A percentile compares a stretch with the other conserved stretches of the same genome.
These are phyloP conservation scores for Kodamaea fungicola DNA, from an alignment of 1,139 yeast genomes.

Conservation along the genomic window DNA sequence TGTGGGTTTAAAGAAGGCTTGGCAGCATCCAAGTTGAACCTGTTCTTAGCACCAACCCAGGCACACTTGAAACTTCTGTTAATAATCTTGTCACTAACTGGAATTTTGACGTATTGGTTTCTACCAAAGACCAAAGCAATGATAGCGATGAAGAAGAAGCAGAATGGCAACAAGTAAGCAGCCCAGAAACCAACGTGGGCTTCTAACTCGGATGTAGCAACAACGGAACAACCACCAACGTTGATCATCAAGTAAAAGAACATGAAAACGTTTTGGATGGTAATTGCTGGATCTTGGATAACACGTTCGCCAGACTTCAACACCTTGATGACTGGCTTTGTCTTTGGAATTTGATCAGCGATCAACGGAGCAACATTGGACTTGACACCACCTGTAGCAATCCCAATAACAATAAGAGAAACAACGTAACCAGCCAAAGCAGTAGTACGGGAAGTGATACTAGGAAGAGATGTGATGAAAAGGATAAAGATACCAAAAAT, in stretches of 20 bases:
- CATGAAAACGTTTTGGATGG: constrained; percentile 26
- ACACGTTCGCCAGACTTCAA: constrained; percentile 24
- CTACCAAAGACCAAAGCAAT: constrained; percentile 53
- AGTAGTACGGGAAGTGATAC: constrained; percentile 47
- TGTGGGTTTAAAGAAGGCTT: constrained; percentile 51
- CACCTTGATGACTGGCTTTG: constrained; percentile 20
- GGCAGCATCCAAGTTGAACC: constrained; percentile 50
- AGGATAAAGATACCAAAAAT: constrained; percentile 61
- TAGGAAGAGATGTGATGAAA: constrained; percentile 70
- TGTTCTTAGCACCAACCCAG: constrained; percentile 45
- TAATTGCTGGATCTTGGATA: constrained; percentile 24
- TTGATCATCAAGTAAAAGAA: constrained; percentile 27
- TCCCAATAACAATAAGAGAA: constrained; percentile 65
- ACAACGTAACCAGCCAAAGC: constrained; percentile 53
- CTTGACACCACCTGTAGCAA: constrained; percentile 83
- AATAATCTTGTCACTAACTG: constrained; percentile 62
- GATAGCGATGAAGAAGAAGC: constrained; percentile 63
- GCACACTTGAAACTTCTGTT: constrained; percentile 52
- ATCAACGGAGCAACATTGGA: constrained; percentile 75
- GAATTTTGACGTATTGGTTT: constrained; percentile 54
- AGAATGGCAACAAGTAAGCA: constrained; percentile 51
- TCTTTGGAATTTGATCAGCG: constrained; percentile 62
- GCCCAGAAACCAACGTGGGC: constrained; percentile 26
- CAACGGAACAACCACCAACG: constrained; percentile 22
- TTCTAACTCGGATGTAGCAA: constrained; percentile 26